phyloP scores from a whole-genome alignment of 257 asterid genomes.

The Fraxinus pennsylvanica region DNA sequence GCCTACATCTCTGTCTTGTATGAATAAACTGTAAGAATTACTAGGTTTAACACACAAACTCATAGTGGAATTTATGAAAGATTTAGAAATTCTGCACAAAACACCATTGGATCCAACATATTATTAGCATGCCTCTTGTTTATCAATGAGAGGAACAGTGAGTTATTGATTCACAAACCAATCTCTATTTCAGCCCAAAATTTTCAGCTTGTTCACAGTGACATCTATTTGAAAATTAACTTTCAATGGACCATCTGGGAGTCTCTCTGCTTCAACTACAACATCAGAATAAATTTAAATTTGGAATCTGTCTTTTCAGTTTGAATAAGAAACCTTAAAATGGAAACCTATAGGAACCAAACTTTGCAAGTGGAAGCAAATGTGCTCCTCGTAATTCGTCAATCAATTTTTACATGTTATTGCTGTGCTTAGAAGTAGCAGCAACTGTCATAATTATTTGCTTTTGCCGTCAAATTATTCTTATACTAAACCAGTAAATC shows the following conservation, averaged over 20 bases:
- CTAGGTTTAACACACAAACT: no score
- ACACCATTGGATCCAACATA: neutral
- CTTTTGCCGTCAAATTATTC: neutral
- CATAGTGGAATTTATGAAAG: neutral
- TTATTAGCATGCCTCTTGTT: neutral
- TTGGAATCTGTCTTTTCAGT: neutral
- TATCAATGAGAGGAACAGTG: neutral
- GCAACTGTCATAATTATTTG: neutral
- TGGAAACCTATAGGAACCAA: neutral
- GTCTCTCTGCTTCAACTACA: neutral
- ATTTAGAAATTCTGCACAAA: neutral
- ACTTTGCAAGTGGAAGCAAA: neutral
- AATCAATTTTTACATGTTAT: neutral
- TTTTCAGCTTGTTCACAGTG: neutral
- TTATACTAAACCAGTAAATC: neutral
- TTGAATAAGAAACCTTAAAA: neutral
- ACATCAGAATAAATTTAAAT: neutral
- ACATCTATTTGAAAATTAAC: neutral
- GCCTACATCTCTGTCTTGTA: neutral
- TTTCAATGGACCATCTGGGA: neutral
- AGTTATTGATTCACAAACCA: no score
- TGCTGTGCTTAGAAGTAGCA: neutral
- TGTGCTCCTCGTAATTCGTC: neutral
- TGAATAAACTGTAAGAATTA: neutral
- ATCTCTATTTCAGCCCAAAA: neutral